A percentile compares a stretch with the other conserved stretches of the same genome.
Conservation (phyloP, 129 eudicot genomes). For the Arctium lappa region DNA sequence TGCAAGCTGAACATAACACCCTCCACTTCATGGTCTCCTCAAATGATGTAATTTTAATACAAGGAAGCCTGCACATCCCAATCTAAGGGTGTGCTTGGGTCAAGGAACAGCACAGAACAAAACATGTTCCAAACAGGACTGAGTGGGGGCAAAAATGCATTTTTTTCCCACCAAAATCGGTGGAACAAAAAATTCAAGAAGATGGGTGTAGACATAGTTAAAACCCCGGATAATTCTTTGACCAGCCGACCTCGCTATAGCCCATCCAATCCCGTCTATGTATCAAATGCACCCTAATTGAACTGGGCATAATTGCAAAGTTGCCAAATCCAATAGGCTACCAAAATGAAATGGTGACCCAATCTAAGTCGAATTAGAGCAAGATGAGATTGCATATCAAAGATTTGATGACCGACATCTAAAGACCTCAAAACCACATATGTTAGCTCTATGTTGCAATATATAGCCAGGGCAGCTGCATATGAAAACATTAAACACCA, state of each 20-base stretch:
- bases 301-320: neutral
- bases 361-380: too few species aligned
- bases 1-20: too few species aligned
- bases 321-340: neutral
- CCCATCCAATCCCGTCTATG: neutral
- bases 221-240: too few species aligned
- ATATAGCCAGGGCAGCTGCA: neutral
- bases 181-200: too few species aligned
- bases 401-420: neutral
- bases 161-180: too few species aligned
- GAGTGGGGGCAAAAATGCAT: too few species aligned
- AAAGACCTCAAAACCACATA: neutral
- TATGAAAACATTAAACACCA: neutral
- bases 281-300: neutral
- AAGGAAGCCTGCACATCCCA: accelerated
- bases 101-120: too few species aligned
- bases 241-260: neutral
- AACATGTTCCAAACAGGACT: too few species aligned
- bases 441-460: neutral
- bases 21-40: too few species aligned
- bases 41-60: too few species aligned
- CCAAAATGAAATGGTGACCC: neutral
- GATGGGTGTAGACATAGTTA: too few species aligned
- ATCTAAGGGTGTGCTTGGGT: too few species aligned
- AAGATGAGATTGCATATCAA: neutral